Conservation (phyloP, 768 basidiomycete genomes). For the Boletus rubropictus region DNA sequence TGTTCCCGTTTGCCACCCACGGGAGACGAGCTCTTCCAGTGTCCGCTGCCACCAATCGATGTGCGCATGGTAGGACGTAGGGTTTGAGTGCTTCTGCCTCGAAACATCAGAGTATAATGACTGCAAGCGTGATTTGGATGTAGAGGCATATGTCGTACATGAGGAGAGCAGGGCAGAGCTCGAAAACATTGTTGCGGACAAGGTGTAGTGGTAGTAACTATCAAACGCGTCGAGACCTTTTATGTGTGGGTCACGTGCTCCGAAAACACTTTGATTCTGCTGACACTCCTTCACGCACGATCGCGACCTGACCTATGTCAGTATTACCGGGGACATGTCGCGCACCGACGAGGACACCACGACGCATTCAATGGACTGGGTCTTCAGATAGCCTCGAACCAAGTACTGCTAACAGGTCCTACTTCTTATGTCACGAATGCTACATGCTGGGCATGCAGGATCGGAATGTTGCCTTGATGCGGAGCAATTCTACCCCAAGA, state of each 20-base stretch:
- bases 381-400: no score
- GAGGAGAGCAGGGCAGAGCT: slow-evolving; percentile 15
- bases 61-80: slow-evolving; percentile 73
- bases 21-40: slow-evolving; percentile 54
- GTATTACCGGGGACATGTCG: no score
- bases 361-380: no score
- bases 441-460: no score
- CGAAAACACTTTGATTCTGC: no score
- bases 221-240: slow-evolving; percentile 2
- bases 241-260: slow-evolving; percentile 11
- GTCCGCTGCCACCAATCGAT: slow-evolving; percentile 83
- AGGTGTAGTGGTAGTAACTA: not conserved
- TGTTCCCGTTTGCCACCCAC: slow-evolving; percentile 44
- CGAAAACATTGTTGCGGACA: slow-evolving; percentile 16
- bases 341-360: no score
- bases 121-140: slow-evolving; percentile 49
- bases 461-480: no score
- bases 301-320: no score
- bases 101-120: slow-evolving; percentile 87
- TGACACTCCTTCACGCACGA: no score
- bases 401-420: no score
- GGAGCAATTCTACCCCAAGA: no score
- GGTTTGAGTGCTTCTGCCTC: slow-evolving; percentile 78
- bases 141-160: slow-evolving; percentile 26
- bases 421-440: no score